Conservation (phyloP, 352 stramenopile genomes). For the Phytophthora pinifolia region DNA sequence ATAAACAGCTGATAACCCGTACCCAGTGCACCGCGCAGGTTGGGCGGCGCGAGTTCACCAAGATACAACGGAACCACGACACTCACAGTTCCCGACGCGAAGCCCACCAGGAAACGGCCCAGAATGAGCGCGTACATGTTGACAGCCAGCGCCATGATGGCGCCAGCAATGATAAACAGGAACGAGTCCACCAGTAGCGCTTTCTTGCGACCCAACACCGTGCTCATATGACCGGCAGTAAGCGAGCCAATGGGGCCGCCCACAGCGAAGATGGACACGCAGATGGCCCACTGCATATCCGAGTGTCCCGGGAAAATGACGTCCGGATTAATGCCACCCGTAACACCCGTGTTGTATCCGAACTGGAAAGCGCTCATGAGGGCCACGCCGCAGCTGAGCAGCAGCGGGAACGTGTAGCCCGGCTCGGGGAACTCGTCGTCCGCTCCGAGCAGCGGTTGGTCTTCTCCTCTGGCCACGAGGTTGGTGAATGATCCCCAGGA, state of each 20-base stretch:
- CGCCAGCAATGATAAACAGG: slow-evolving; percentile 61
- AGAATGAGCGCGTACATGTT: slow-evolving; percentile 76
- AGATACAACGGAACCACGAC: slow-evolving; percentile 76
- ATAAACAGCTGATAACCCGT: slow-evolving; percentile 79
- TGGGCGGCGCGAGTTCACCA: slow-evolving; percentile 66
- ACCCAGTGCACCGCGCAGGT: slow-evolving; percentile 67
- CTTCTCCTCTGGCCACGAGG: slow-evolving; percentile 58
- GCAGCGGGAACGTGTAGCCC: slow-evolving; percentile 65
- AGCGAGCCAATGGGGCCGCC: slow-evolving; percentile 67
- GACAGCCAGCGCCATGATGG: slow-evolving; percentile 58
- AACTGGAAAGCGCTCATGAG: slow-evolving; percentile 75
- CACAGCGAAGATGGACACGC: slow-evolving; percentile 67
- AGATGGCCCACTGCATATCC: slow-evolving; percentile 66
- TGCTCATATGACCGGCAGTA: slow-evolving; percentile 56
- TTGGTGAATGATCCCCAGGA: slow-evolving; percentile 62
- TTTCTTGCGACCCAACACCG: slow-evolving; percentile 60
- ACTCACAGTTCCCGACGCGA: slow-evolving; percentile 65
- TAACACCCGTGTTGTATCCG: slow-evolving; percentile 77
- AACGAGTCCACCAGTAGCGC: slow-evolving; percentile 60
- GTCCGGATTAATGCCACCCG: slow-evolving; percentile 56
- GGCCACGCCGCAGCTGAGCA: slow-evolving; percentile 65
- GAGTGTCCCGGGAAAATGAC: slow-evolving; percentile 67
- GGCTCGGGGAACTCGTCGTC: slow-evolving; percentile 65
- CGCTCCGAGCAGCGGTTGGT: slow-evolving; percentile 61
- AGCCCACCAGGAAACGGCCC: slow-evolving; percentile 69